Evolutionary conservation across 768 basidiomycete species (phyloP), one percentile per base, ranked within the genome.

Genomic region (Boletus patriciae): DNA sequence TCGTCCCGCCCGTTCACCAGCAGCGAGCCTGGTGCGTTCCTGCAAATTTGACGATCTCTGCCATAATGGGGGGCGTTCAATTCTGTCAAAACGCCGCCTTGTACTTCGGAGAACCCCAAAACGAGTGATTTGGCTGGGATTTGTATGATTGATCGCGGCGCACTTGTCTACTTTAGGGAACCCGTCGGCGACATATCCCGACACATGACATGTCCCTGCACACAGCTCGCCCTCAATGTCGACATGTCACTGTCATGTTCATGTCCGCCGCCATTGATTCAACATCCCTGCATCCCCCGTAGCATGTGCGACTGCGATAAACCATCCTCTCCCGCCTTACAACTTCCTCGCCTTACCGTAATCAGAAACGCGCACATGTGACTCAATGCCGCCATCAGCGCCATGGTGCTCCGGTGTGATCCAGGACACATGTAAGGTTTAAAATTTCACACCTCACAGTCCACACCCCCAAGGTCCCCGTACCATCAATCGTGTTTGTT

Each of bases 391-490:
- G 72, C 61, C 49, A 60, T 64, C 62, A 57, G 52, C 64, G 62
- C 58, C 62, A 55, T 63, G 54, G 61, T 56, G 49, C 60, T 51
- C 65, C 60, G 59, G 62, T 65, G 70, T 69, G 65, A 73, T 62
- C 57, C 57, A 59, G 54, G 54, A 63, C 37, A 52, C 69, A 72
- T 72, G 65, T 68, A 63, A 68, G 61, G 46, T 68, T 69, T 68
- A 63, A 68, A 61, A 44, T 68, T 71, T 69, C 68, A 66, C 64
- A 72, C 63, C 72, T 72, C 70, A 67, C 60, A 42, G 58, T 51
- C 60, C 66, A 57, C 66, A 59, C 66, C 58, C 52, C 63, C 58
- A 73, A 34, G 72, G 72, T 71, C 72, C 72, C 70, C 72, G 70
- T 60, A 70, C 56, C 61, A 53, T 55, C 62, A 59, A 33, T 69